Evolutionary conservation across 371 early-diverging fungal genomes (phyloP).

Genomic region (Mortierella sp.): DNA sequence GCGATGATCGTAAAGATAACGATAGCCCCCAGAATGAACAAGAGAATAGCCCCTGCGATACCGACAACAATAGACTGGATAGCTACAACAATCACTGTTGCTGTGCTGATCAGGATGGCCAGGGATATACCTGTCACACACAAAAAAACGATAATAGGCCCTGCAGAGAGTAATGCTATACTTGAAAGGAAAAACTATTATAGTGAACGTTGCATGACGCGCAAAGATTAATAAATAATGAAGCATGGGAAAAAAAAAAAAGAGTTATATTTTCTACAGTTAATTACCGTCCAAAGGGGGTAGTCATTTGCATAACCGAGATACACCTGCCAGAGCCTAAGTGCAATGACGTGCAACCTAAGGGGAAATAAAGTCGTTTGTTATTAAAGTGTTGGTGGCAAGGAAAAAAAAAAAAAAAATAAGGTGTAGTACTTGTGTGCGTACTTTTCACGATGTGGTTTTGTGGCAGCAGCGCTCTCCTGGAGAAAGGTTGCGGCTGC

Average conservation of each 20-base stretch:
- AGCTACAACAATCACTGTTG: slow-evolving; percentile 27
- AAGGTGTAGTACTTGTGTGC: neutral
- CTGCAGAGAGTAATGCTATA: slow-evolving; percentile 38
- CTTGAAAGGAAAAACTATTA: slow-evolving; percentile 32
- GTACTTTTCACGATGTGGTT: slow-evolving; percentile 47
- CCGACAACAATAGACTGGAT: slow-evolving; percentile 41
- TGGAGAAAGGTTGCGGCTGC: slow-evolving; percentile 25
- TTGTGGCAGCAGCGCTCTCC: slow-evolving; percentile 20
- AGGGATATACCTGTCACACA: slow-evolving; percentile 44
- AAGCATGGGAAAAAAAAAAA: neutral
- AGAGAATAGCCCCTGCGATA: slow-evolving; percentile 33
- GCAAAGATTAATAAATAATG: neutral
- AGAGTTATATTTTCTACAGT: neutral
- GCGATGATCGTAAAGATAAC: slow-evolving; percentile 26
- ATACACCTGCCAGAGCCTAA: slow-evolving; percentile 22
- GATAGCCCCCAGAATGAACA: slow-evolving; percentile 42
- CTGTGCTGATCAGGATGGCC: slow-evolving; percentile 30
- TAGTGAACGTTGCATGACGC: neutral
- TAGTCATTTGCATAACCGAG: slow-evolving; percentile 7
- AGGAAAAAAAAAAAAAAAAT: neutral
- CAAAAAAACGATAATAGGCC: slow-evolving; percentile 37
- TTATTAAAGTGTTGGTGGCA: neutral
- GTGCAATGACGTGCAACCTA: slow-evolving; percentile 11
- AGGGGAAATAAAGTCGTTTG: neutral
- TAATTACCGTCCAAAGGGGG: slow-evolving; percentile 41